phyloP scores from a whole-genome alignment of 306 rosid genomes.

The Dalbergia cultrata region DNA sequence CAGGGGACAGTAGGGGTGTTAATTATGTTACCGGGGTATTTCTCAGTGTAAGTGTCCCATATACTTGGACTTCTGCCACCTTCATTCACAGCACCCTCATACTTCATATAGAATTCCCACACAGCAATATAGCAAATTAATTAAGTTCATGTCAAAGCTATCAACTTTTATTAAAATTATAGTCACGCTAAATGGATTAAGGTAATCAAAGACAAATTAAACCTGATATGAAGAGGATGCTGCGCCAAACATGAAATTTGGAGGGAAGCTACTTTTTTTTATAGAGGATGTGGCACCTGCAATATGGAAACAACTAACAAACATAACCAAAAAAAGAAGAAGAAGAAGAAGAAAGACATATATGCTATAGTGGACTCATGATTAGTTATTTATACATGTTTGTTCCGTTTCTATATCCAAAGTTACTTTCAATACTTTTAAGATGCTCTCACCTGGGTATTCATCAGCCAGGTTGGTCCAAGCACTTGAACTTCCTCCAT shows the following conservation, averaged over 20 bases:
- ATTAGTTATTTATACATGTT: no score
- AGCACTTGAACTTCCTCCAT: background rate
- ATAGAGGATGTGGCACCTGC: background rate
- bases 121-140: background rate
- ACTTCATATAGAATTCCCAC: background rate
- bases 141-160: no score
- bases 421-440: background rate
- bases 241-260: background rate
- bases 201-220: background rate
- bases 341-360: no score
- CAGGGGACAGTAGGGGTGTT: background rate
- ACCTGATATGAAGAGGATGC: slow-evolving; percentile 8
- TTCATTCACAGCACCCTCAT: slow-evolving; percentile 10
- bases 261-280: background rate
- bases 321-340: background rate
- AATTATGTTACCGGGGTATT: background rate
- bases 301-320: background rate
- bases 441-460: background rate
- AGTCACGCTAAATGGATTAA: background rate
- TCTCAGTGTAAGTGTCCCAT: background rate
- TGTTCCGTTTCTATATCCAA: background rate
- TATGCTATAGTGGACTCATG: no score
- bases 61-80: background rate
- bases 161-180: background rate
- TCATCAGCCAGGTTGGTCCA: background rate